Base-by-base conservation (phyloP, 106 monocot genomes). In the Platanthera zijinensis region DNA sequence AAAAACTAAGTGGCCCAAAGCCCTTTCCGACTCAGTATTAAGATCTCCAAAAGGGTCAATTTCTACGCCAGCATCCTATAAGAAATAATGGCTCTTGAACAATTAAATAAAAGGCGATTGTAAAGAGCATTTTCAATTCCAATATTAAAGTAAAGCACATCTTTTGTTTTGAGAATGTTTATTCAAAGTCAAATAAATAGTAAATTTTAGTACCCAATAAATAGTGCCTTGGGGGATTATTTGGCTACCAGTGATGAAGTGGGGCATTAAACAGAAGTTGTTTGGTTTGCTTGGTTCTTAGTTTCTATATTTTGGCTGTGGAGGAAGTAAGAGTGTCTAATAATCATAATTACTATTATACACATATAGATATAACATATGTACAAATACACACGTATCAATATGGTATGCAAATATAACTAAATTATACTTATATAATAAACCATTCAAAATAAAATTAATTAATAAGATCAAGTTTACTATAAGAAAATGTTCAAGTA, bases 41-140 rank as follows among this genome's bases (percentile, higher is more conserved):
- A 97, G 74, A 77, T 97, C 97, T 47, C 94, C 97, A 63, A 92
- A 77, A 48, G 97, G 89, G 39, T 97, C 97, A 57, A 97, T 78
- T 73, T 94, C 89, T 61, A 86, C 67, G 6, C 97, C 97, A 77
- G 94, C 91, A 74, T 89, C 97, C 97, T 97, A 70, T 47, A 70
- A 48, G 48, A 25, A 2, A 48, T 4, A 47, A 74, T 32, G 8
- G 39, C 61, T 76, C 28, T 61, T 19, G 30, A 74, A 48, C 13
- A 75, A 39, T 9, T 19, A 71, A 51, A 69, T 19, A 71, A 51
- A 69, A 53, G 39, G 18, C 22, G 47, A 17, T 8, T 17, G 52
- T 48, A 17, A 32, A 66, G 22, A 32, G 18, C 21, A 21, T 21
- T 66, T 66, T 3, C 30, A 66, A 8, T 7, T 53, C 62, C 22